These are phyloP conservation scores for Epithemia pelagica DNA, from an alignment of 108 stramenopile genomes.

Conservation along the genomic window DNA sequence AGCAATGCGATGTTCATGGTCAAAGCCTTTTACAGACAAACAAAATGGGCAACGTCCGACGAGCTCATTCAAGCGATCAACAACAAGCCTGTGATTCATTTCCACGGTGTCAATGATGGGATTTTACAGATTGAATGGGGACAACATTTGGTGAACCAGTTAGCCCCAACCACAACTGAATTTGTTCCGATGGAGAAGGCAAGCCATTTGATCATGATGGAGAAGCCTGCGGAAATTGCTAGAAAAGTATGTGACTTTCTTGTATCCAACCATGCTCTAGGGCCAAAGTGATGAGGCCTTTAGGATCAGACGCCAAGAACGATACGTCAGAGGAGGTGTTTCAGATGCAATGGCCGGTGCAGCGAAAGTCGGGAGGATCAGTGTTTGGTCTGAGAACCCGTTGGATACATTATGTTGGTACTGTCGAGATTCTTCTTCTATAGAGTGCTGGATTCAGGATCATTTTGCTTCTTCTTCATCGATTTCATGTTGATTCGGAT, in stretches of 20 bases:
- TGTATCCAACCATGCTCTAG: background rate
- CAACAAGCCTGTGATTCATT: slow-evolving; percentile 5
- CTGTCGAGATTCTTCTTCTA: too few relatives aligned
- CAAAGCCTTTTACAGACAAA: slow-evolving; percentile 8
- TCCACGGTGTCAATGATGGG: slow-evolving; percentile 18
- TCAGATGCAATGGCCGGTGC: too few relatives aligned
- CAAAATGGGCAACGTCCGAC: slow-evolving; percentile 8
- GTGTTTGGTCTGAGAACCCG: too few relatives aligned
- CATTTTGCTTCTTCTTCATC: too few relatives aligned
- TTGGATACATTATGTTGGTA: too few relatives aligned
- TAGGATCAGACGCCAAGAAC: too few relatives aligned
- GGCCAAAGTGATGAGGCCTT: too few relatives aligned
- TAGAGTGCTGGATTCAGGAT: too few relatives aligned
- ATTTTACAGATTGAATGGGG: slow-evolving; percentile 7
- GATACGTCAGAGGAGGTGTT: too few relatives aligned
- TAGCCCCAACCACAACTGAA: background rate
- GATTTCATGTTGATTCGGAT: too few relatives aligned
- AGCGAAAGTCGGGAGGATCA: too few relatives aligned
- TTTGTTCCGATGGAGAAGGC: slow-evolving; percentile 4
- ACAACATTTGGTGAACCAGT: slow-evolving; percentile 2
- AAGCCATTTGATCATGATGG: slow-evolving; percentile 18
- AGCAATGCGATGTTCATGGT: slow-evolving; percentile 13
- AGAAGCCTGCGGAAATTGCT: slow-evolving; percentile 14
- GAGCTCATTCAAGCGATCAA: background rate
- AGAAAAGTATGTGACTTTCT: background rate